Evolutionary conservation across 2,329 filamentous ascomycete species (phyloP).

Genomic region (Xylariomycetidae sp.): DNA sequence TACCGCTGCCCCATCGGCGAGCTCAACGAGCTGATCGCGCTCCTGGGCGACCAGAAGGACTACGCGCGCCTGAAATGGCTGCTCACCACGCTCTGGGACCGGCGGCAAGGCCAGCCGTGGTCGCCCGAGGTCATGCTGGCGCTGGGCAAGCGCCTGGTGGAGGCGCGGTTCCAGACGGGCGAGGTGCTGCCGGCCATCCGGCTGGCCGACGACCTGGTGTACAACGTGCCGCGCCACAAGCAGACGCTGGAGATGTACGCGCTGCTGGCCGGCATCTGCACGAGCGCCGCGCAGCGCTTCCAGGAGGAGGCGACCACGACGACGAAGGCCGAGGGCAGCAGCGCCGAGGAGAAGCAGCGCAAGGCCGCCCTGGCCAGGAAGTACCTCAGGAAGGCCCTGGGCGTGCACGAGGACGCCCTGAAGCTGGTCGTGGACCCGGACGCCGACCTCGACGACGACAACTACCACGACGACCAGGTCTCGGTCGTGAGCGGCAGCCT

Average conservation of each 20-base stretch:
- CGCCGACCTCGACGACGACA: slow-evolving; percentile 11
- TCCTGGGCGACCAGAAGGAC: slow-evolving; percentile 11
- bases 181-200: slow-evolving; percentile 5
- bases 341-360: slow-evolving; percentile 6
- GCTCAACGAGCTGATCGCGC: slow-evolving; percentile 11
- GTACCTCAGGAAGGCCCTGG: slow-evolving; percentile 11
- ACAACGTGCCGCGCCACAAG: slow-evolving; percentile 7
- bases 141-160: slow-evolving; percentile 10
- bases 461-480: slow-evolving; percentile 10
- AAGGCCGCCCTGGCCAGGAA: slow-evolving; percentile 5
- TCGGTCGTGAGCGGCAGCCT: slow-evolving; percentile 7
- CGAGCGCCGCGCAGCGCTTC: slow-evolving; percentile 8
- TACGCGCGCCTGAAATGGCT: slow-evolving; percentile 8
- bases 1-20: slow-evolving; percentile 9
- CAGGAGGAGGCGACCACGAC: too few relatives aligned
- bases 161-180: slow-evolving; percentile 8
- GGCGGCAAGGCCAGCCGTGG: slow-evolving; percentile 2
- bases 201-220: slow-evolving; percentile 12
- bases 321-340: slow-evolving; percentile 2
- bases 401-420: slow-evolving; percentile 10
- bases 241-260: slow-evolving; percentile 11
- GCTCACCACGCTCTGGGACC: slow-evolving; percentile 8
- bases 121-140: slow-evolving; percentile 11
- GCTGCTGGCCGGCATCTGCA: slow-evolving; percentile 12
- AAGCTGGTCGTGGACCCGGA: slow-evolving; percentile 10